phyloP scores from a whole-genome alignment of 163 green algal genomes.

The Scenedesmus sp. region DNA sequence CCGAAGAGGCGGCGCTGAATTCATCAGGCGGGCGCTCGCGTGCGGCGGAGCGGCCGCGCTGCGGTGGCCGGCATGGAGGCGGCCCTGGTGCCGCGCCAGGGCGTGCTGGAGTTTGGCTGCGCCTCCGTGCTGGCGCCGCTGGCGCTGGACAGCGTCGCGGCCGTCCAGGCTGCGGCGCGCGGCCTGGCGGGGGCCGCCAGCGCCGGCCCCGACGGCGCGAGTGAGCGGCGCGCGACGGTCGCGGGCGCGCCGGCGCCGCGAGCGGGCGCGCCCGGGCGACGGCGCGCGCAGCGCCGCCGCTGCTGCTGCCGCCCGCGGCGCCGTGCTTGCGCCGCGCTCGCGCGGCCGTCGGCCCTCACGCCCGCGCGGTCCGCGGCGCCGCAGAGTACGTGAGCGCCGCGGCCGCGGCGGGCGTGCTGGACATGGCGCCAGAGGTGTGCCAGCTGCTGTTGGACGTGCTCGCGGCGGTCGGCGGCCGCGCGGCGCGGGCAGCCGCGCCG shows the following conservation, averaged over 20 bases:
- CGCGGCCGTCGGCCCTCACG: too few species aligned
- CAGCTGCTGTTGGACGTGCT: constrained; percentile 45
- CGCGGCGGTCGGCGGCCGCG: constrained; percentile 8
- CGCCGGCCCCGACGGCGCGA: background rate
- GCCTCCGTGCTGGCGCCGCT: constrained; percentile 50
- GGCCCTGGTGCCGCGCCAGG: constrained; percentile 39
- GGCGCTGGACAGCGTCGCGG: constrained; percentile 49
- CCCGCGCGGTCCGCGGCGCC: too few species aligned
- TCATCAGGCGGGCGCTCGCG: too few species aligned
- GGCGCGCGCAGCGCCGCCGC: too few species aligned
- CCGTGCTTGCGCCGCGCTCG: background rate
- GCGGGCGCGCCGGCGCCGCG: too few species aligned
- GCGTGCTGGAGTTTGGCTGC: constrained; percentile 63
- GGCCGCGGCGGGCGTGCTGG: constrained; percentile 46
- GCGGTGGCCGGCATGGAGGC: background rate
- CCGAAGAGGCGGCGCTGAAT: too few species aligned
- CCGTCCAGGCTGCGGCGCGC: constrained; percentile 48
- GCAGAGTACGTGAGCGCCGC: constrained; percentile 11
- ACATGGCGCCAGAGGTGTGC: constrained; percentile 44
- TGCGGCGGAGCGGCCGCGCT: too few species aligned
- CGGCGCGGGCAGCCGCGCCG: background rate
- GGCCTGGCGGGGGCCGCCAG: constrained; percentile 48
- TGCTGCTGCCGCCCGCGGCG: background rate
- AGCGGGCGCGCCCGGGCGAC: too few species aligned
- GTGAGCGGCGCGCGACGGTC: constrained; percentile 33